Evolutionary conservation across 345 rosid genomes (phyloP).

Genomic region (Eucalyptus polyanthemos): DNA sequence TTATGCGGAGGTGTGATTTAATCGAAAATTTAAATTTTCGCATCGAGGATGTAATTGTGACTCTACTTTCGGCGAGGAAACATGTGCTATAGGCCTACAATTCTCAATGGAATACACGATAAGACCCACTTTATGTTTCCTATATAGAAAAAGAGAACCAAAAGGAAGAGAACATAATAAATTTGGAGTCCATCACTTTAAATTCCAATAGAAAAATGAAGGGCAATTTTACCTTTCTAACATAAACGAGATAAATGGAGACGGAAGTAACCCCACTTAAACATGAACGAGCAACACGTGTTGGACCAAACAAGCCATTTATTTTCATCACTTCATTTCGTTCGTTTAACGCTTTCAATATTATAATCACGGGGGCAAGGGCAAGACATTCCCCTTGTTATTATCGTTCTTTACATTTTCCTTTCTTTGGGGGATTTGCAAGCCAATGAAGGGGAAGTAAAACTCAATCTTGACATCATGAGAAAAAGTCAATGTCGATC

Average conservation of each 20-base stretch:
- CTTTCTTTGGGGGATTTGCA: neutral
- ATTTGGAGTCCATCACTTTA: neutral
- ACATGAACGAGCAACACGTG: neutral
- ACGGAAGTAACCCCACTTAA: neutral
- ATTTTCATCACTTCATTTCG: neutral
- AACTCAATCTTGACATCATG: neutral
- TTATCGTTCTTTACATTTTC: neutral
- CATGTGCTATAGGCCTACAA: neutral
- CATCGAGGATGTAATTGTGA: neutral
- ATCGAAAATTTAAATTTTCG: neutral
- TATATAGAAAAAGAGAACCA: neutral
- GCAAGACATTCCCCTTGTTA: neutral
- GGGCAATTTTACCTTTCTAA: neutral
- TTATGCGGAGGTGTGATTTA: neutral
- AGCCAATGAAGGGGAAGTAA: neutral
- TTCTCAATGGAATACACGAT: neutral
- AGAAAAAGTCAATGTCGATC: neutral
- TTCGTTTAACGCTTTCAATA: neutral
- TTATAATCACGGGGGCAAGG: neutral
- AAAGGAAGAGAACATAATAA: neutral
- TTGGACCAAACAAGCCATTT: neutral
- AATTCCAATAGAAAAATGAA: neutral
- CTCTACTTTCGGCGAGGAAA: neutral
- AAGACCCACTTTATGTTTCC: neutral
- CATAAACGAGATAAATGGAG: neutral